A percentile compares a stretch with the other conserved stretches of the same genome.
Evolutionary conservation across 2,329 filamentous ascomycete species (phyloP).

Genomic region (Fusarium sp.): DNA sequence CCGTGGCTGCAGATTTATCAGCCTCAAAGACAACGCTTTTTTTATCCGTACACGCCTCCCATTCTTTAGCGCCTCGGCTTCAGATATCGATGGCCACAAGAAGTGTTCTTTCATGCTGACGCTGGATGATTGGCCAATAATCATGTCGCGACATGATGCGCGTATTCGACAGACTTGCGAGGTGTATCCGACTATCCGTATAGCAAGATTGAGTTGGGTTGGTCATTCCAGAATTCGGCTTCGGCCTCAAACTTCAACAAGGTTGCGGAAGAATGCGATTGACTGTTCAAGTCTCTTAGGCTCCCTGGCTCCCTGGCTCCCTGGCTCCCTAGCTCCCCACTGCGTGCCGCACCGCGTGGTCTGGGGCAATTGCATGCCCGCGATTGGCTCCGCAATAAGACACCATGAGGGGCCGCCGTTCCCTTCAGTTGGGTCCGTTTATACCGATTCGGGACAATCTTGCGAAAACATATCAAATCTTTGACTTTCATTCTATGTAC

Average conservation of each 20-base stretch:
- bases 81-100: background rate
- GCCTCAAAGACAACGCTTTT: background rate
- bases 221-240: background rate
- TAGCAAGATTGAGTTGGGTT: background rate
- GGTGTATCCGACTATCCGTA: background rate
- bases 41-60: no score
- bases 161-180: background rate
- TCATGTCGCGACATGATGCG: background rate
- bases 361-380: conserved; percentile 24
- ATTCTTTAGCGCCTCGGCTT: background rate
- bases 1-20: no score
- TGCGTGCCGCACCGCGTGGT: conserved; percentile 34
- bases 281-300: conserved; percentile 10
- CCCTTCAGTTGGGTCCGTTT: conserved; percentile 36
- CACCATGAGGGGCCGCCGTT: conserved; percentile 41
- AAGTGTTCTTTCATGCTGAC: background rate
- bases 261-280: conserved; percentile 38
- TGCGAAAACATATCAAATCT: conserved; percentile 48
- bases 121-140: background rate
- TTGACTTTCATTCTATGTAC: conserved; percentile 12
- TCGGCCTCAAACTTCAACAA: conserved; percentile 9
- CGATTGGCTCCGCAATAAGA: conserved; percentile 44
- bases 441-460: conserved; percentile 51
- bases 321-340: conserved; percentile 9
- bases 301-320: conserved; percentile 6